Evolutionary conservation across 306 rosid species (phyloP).

Genomic region (Argentina anserina): DNA sequence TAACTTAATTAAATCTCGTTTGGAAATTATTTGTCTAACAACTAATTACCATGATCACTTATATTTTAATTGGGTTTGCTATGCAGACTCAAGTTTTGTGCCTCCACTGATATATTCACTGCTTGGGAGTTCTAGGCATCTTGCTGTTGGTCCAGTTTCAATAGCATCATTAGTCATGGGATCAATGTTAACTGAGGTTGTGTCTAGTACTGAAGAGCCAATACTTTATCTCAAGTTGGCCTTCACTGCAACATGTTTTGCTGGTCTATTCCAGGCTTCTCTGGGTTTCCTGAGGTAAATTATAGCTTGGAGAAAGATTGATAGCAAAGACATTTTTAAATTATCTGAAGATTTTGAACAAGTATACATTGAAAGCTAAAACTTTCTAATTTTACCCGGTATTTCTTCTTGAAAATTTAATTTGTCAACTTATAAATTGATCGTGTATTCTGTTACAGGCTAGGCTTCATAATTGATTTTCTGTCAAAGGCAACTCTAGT

Average conservation of each 20-base stretch:
- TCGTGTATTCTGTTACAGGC: conserved; percentile 34
- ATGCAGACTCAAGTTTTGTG: conserved; percentile 96
- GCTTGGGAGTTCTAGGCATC: conserved; percentile 91
- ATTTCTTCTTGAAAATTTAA: neutral
- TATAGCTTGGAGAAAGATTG: neutral
- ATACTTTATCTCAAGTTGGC: conserved; percentile 82
- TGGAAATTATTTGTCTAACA: neutral
- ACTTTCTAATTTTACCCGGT: no score
- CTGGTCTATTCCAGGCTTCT: conserved; percentile 87
- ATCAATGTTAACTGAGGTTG: conserved; percentile 76
- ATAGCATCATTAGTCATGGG: conserved; percentile 98
- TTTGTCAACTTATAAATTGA: neutral
- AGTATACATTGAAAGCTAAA: neutral
- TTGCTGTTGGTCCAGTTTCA: conserved; percentile 96
- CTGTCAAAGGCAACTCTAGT: conserved; percentile 91
- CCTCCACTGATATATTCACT: conserved; percentile 84
- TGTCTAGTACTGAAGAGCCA: conserved; percentile 61
- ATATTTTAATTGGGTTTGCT: neutral
- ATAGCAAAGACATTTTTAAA: neutral
- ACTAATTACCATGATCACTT: neutral
- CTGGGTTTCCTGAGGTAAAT: conserved; percentile 76
- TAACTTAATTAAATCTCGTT: no score
- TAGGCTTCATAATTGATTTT: conserved; percentile 93
- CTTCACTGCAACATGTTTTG: conserved; percentile 89
- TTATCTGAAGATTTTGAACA: no score